These are phyloP conservation scores for Penicillium janthinellum DNA, from an alignment of 2,329 filamentous ascomycete species.

Conservation along the genomic window DNA sequence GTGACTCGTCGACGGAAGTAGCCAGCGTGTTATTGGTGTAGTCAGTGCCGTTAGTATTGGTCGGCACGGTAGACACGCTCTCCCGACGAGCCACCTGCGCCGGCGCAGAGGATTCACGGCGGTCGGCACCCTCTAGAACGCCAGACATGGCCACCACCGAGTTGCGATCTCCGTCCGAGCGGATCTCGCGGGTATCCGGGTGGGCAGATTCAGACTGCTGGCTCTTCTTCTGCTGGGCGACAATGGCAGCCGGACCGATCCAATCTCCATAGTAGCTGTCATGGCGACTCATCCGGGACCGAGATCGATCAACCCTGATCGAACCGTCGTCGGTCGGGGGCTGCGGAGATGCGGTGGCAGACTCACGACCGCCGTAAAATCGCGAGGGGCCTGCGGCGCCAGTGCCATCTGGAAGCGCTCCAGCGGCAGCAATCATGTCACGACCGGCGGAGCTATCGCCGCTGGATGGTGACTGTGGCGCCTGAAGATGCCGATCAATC, in stretches of 20 bases:
- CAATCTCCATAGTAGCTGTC: conserved; percentile 55
- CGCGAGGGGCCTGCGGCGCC: conserved; percentile 39
- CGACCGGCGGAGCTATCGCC: conserved; percentile 72
- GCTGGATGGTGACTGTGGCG: conserved; percentile 77
- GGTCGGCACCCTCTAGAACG: conserved; percentile 22
- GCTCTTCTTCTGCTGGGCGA: conserved; percentile 25
- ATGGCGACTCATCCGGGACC: conserved; percentile 27
- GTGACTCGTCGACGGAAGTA: conserved; percentile 35
- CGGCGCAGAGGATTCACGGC: conserved; percentile 24
- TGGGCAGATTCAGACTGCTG: conserved; percentile 10
- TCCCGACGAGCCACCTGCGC: conserved; percentile 28
- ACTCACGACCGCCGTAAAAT: conserved; percentile 27
- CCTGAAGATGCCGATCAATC: conserved; percentile 82
- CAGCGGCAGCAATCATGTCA: conserved; percentile 62
- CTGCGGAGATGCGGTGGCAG: conserved; percentile 17
- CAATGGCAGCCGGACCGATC: conserved; percentile 51
- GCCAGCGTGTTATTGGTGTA: conserved; percentile 37
- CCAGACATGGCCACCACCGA: conserved; percentile 19
- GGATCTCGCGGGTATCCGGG: conserved; percentile 21
- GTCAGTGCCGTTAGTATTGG: conserved; percentile 38
- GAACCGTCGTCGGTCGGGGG: conserved; percentile 12
- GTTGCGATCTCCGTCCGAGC: conserved; percentile 22
- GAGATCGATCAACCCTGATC: conserved; percentile 6
- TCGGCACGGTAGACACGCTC: conserved; percentile 38
- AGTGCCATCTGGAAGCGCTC: conserved; percentile 55